Evolutionary conservation across 257 asterid species (phyloP).

Genomic region (Solanum pinnatisectum): DNA sequence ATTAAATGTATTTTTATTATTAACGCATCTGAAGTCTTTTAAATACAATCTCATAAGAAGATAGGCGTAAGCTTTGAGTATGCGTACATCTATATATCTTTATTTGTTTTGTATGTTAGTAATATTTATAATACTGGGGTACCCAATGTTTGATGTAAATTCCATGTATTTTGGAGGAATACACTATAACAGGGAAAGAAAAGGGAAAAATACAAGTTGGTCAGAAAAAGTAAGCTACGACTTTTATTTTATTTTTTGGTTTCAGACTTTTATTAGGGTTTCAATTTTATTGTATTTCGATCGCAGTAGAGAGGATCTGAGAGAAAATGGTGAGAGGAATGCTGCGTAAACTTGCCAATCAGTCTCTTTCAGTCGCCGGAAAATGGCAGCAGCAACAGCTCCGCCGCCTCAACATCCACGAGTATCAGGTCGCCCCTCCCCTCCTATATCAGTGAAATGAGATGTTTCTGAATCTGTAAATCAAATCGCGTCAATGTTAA

Average conservation of each 20-base stretch:
- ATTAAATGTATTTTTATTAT: not conserved
- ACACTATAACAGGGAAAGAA: not conserved
- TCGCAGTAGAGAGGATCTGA: not conserved
- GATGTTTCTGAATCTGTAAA: not conserved
- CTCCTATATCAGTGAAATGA: not conserved
- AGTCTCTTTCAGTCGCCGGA: constrained; percentile 83
- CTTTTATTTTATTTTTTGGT: not conserved
- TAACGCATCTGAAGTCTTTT: not conserved
- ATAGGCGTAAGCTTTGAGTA: not conserved
- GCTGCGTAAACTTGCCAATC: constrained; percentile 65
- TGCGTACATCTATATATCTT: not conserved
- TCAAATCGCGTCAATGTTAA: not conserved
- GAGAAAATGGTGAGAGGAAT: constrained; percentile 67
- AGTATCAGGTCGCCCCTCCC: constrained; percentile 58
- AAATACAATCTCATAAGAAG: not conserved
- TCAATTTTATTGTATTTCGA: not conserved
- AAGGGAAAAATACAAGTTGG: not conserved
- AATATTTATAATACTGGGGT: not conserved
- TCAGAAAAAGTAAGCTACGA: not conserved
- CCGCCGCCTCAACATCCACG: constrained; percentile 97
- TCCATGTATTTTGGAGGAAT: not conserved
- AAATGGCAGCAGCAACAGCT: constrained; percentile 99
- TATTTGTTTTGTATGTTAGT: not conserved
- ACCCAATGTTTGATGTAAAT: not conserved
- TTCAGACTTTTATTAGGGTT: not conserved